Evolutionary conservation across 176 grass and related monocot species (phyloP), one percentile per base, ranked within the genome.

Genomic region (Phragmites australis): DNA sequence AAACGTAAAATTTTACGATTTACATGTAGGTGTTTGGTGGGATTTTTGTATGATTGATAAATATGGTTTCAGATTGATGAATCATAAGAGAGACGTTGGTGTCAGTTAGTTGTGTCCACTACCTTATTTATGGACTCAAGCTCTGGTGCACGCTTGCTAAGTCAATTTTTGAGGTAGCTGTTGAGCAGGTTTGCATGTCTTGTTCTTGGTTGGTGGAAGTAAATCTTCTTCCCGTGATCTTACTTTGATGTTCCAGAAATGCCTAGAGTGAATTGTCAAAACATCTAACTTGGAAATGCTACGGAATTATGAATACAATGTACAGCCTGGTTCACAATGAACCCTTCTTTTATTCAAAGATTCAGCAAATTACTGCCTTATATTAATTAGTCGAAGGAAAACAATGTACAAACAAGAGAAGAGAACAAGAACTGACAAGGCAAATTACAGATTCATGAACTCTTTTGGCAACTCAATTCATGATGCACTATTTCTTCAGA

Each of bases 181-280:
- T 46, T 48, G 49, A 49, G 57, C 30, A 72, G 6, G 74, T 63
- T 62, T 70, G 65, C 0, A 6, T 43, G 71, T 72, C 39, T 2
- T 72, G 64, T 83, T 88, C 58, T 67, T 65, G 10, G 68, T 80
- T 68, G 81, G 78, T 40, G 51, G 42, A 65, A 49, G 21, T 70
- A 70, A 80, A 54, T 14, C 26, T 74, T 72, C 57, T 19, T 26
- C 27, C 8, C 30, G 10, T 77, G 34, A 0, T 46, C 18, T 82
- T 51, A 52, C 18, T 74, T 66, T 73, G 22, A 5, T 80, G 75
- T 29, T 80, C 31, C 14, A 68, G 40, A 68, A 73, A 66, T 88
- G 37, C 43, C 9, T 74, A 8, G 42, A 25, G 16, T 65, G 8
- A 30, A 51, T 25, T 74, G 47, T 54, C 44, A 71, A 56, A 75